Evolutionary conservation across 1,284 basidiomycete genomes (phyloP).

Genomic region (Marasmius oreades): DNA sequence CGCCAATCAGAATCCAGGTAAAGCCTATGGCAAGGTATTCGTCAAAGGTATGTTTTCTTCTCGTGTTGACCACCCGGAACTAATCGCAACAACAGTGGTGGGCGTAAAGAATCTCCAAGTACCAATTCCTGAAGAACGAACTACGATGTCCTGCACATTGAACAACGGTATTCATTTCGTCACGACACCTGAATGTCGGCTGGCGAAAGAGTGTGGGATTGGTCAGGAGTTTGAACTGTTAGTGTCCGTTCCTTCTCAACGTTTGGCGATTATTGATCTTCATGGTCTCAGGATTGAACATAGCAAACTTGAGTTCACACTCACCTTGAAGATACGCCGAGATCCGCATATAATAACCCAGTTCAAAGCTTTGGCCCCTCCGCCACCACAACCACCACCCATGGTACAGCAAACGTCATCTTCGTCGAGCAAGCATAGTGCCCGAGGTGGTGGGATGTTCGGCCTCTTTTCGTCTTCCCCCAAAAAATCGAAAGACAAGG

Average conservation of each 20-base stretch:
- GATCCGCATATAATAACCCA: constrained; percentile 79
- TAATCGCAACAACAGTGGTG: constrained; percentile 51
- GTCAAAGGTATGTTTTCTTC: constrained; percentile 65
- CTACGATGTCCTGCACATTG: constrained; percentile 82
- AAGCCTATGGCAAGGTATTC: constrained; percentile 89
- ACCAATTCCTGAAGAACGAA: constrained; percentile 72
- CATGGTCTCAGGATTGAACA: constrained; percentile 65
- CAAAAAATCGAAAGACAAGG: constrained; percentile 62
- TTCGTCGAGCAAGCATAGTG: constrained; percentile 27
- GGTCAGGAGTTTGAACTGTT: constrained; percentile 94
- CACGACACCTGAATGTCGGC: constrained; percentile 77
- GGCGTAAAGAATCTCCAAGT: constrained; percentile 71
- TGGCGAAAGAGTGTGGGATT: constrained; percentile 67
- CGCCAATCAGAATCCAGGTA: constrained; percentile 72
- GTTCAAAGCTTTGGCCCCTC: constrained; percentile 55
- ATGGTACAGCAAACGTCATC: constrained; percentile 37
- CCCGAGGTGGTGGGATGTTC: constrained; percentile 52
- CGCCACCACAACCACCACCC: constrained; percentile 33
- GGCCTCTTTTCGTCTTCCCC: constrained; percentile 76
- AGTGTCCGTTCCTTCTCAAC: constrained; percentile 27
- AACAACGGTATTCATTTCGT: constrained; percentile 98
- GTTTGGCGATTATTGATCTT: background rate
- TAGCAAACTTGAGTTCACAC: constrained; percentile 87
- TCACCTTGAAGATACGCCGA: constrained; percentile 78
- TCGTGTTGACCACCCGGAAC: constrained; percentile 5